Conservation (phyloP, 306 rosid genomes). For the Abrus precatorius region DNA sequence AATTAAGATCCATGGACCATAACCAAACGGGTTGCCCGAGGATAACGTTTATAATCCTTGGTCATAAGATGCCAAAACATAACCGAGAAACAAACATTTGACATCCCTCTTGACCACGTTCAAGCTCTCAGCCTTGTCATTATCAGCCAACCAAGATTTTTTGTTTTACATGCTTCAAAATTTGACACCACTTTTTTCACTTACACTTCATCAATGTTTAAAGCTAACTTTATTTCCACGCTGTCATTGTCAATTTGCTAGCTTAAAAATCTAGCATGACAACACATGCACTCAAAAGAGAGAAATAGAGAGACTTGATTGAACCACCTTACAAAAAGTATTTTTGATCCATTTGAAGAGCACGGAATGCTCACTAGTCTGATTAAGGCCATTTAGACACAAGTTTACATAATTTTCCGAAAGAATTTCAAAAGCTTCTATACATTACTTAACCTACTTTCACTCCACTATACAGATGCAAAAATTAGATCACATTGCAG, state of each 20-base stretch:
- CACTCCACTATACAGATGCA: slow-evolving; percentile 67
- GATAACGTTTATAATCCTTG: slow-evolving; percentile 15
- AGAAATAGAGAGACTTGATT: neutral
- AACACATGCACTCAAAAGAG: neutral
- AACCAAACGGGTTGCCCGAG: slow-evolving; percentile 4
- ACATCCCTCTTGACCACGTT: slow-evolving; percentile 39
- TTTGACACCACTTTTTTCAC: slow-evolving; percentile 12
- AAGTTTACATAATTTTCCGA: slow-evolving; percentile 48
- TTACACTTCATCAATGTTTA: slow-evolving; percentile 24
- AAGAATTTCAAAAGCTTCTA: slow-evolving; percentile 61
- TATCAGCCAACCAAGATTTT: slow-evolving; percentile 45
- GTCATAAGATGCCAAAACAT: slow-evolving; percentile 44
- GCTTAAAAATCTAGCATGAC: neutral
- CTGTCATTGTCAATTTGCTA: neutral
- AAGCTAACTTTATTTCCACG: neutral
- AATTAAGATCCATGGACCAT: slow-evolving; percentile 7
- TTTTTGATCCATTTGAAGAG: slow-evolving; percentile 29
- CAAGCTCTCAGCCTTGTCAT: slow-evolving; percentile 46
- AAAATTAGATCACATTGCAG: slow-evolving; percentile 52
- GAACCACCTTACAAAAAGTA: slow-evolving; percentile 1
- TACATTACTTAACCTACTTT: slow-evolving; percentile 46
- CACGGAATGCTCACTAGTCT: slow-evolving; percentile 28
- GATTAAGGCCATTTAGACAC: slow-evolving; percentile 43
- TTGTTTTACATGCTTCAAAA: slow-evolving; percentile 40
- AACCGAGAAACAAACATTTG: slow-evolving; percentile 36